Base-by-base conservation (phyloP, 2,329 filamentous ascomycete species). In the Fusarium bactridioides region DNA sequence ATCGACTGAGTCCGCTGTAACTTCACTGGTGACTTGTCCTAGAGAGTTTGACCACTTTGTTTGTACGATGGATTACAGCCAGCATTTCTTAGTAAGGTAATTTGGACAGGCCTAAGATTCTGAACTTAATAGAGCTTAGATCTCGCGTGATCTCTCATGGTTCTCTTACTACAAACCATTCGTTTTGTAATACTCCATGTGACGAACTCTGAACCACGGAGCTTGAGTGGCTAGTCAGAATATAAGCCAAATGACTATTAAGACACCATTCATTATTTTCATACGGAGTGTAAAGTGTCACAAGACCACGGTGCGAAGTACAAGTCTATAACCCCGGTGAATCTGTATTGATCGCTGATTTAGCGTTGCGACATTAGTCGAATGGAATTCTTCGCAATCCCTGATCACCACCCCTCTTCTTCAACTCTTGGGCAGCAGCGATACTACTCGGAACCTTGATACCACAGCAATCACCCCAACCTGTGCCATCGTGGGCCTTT, bases 361-460 rank as follows among this genome's bases (percentile, higher is more conserved):
- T 73, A 59, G 40, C 29, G 29, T 23, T 38, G 51, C 11, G 31
- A n/a, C 40, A 61, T 77, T 81, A 99, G 81, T 93, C 94, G 81
- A 97, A 97, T 0, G 94, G 94, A 76, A 97, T 91, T 75, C 93
- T 88, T 72, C 94, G 88, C 75, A 97, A 80, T 21, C 85, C 83
- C 67, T 90, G 86, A 11, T 82, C 87, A 44, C 84, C 86, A 21
- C 87, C 90, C 61, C 86, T 87, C 85, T 97, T 98, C 85, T 89
- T 92, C 87, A 93, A 92, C 83, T 97, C 95, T 75, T 94, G 92
- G 19, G 94, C 94, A 2, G 96, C 97, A 33, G 95, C 97, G 64
- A 98, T 88, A 59, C 94, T 95, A 79, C 95, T 97, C 1, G 96
- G 97, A 21, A 99, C 96, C 77, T 97, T 95, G 82, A 99, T 99